Conservation (phyloP, 192 early-diverging fungal genomes). For the Neocallimastix lanati region DNA sequence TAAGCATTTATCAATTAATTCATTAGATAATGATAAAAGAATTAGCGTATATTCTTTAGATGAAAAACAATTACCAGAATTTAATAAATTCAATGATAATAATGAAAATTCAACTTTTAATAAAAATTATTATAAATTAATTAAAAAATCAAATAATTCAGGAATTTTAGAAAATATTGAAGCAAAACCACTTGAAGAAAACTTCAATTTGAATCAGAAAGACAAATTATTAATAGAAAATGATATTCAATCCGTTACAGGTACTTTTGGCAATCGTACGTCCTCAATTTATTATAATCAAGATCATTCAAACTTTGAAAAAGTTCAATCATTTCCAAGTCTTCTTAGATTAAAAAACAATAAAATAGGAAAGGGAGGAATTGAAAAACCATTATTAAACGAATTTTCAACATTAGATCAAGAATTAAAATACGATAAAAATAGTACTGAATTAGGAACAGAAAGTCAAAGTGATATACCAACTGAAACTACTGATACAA, state of each 20-base stretch:
- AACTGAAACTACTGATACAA: background rate
- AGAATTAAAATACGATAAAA: too few relatives aligned
- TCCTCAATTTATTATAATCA: background rate
- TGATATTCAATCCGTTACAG: background rate
- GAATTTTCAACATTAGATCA: too few relatives aligned
- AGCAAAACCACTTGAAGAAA: background rate
- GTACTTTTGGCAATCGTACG: background rate
- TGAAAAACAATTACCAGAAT: background rate
- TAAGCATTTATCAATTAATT: background rate
- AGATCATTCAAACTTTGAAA: background rate
- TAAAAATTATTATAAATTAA: background rate
- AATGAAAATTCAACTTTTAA: background rate
- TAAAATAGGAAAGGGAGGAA: too few relatives aligned
- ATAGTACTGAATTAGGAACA: too few relatives aligned
- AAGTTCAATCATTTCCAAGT: background rate
- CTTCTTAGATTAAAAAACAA: background rate
- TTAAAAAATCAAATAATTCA: background rate
- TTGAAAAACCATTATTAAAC: too few relatives aligned
- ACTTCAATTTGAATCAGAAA: background rate
- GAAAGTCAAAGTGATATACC: too few relatives aligned
- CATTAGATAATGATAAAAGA: background rate
- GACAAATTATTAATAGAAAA: background rate
- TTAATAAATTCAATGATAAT: background rate
- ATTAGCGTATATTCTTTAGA: background rate
- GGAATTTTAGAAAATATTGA: background rate